These are phyloP conservation scores for Xylaria sp. DNA, from an alignment of 495 filamentous ascomycete species.

Conservation along the genomic window DNA sequence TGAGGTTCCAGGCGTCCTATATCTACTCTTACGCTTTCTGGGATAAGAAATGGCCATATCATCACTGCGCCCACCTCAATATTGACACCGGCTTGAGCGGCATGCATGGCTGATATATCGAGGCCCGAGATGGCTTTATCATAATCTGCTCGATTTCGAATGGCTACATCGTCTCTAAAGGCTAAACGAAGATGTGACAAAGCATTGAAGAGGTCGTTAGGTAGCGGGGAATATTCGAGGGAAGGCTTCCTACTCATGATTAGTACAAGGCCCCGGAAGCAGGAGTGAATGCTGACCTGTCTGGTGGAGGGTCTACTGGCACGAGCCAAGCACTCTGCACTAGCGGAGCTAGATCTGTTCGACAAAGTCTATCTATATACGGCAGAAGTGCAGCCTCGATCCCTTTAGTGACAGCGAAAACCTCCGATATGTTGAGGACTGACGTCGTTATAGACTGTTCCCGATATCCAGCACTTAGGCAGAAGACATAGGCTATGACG, in stretches of 20 bases:
- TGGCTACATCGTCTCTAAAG: neutral
- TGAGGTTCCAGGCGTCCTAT: neutral
- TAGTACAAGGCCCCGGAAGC: neutral
- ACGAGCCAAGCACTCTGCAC: neutral
- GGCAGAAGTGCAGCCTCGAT: neutral
- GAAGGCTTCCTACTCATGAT: neutral
- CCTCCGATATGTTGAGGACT: neutral
- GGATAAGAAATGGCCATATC: neutral
- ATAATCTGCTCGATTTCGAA: neutral
- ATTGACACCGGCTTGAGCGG: constrained; percentile 5
- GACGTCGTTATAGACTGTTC: constrained; percentile 1
- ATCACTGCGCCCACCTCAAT: constrained; percentile 1
- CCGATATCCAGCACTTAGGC: neutral
- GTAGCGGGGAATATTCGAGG: constrained; percentile 2
- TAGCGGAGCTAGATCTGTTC: neutral
- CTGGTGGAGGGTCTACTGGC: neutral
- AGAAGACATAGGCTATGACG: neutral
- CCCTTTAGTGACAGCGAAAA: neutral
- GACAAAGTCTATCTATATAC: neutral
- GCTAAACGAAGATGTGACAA: neutral
- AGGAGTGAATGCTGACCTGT: neutral
- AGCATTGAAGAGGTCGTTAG: neutral
- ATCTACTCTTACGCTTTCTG: neutral
- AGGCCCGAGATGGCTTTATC: neutral
- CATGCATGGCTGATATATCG: neutral